phyloP scores from a whole-genome alignment of 139 green algal species.

The Chlamydomonas eustigma region DNA sequence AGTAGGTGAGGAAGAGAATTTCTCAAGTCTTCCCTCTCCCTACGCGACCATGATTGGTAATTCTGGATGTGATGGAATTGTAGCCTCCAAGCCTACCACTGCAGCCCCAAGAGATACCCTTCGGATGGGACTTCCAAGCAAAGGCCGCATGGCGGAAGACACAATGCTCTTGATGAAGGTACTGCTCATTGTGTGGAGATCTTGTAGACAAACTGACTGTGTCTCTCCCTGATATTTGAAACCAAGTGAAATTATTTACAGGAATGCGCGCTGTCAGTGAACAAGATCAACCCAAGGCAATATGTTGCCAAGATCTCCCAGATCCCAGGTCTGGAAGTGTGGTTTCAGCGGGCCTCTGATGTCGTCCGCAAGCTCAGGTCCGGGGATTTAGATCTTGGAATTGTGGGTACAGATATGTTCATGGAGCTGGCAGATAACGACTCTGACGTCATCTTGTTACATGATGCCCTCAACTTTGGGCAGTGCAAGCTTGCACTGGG shows the following conservation, averaged over 20 bases:
- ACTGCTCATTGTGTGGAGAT: neutral
- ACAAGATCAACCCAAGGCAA: constrained; percentile 96
- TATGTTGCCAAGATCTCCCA: constrained; percentile 91
- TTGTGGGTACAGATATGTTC: constrained; percentile 97
- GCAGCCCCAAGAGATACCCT: constrained; percentile 41
- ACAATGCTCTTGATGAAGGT: constrained; percentile 87
- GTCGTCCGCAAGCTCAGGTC: constrained; percentile 88
- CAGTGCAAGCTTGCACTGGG: constrained; percentile 93
- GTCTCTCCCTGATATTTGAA: too few species aligned
- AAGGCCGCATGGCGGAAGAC: constrained; percentile 98
- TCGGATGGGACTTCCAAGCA: constrained; percentile 88
- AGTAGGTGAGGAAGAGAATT: neutral
- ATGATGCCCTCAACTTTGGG: constrained; percentile 91
- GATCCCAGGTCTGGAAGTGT: constrained; percentile 92
- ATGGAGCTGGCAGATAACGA: constrained; percentile 69
- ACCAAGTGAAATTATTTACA: too few species aligned
- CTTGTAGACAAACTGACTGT: too few species aligned
- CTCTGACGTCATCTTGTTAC: constrained; percentile 81
- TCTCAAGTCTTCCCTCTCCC: neutral
- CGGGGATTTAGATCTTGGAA: constrained; percentile 95
- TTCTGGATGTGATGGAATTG: neutral
- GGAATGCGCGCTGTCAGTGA: constrained; percentile 87
- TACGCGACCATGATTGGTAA: neutral
- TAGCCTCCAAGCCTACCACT: constrained; percentile 24
- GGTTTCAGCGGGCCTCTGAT: constrained; percentile 95